Percentiles rank a stretch among this genome's conserved stretches.
phyloP scores from a whole-genome alignment of 108 stramenopile genomes.

The Pseudonitzschia multiseries region DNA sequence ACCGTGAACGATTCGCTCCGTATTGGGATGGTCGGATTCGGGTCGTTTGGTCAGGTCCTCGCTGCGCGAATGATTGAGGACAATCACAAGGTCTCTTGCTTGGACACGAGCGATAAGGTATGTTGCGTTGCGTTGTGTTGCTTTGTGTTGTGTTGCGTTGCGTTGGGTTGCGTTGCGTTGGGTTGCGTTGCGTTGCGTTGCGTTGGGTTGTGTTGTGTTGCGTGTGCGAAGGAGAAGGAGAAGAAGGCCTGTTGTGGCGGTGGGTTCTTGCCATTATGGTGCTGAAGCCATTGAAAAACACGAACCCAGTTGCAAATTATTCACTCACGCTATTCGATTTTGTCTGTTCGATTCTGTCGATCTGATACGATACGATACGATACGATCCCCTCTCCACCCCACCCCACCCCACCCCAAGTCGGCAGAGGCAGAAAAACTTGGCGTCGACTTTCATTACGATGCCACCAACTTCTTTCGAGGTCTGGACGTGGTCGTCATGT shows the following conservation, averaged over 20 bases:
- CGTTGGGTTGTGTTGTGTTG: neutral
- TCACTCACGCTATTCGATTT: no score
- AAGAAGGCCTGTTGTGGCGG: no score
- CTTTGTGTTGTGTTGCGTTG: no score
- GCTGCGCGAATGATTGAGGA: constrained; percentile 52
- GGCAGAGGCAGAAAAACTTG: constrained; percentile 66
- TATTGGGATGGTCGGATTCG: constrained; percentile 96
- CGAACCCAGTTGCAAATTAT: no score
- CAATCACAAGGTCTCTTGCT: constrained; percentile 66
- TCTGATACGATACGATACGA: no score
- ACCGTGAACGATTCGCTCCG: constrained; percentile 45
- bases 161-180: neutral
- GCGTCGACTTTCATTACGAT: constrained; percentile 74
- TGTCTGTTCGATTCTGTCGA: no score
- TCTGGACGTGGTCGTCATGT: constrained; percentile 76
- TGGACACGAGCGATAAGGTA: constrained; percentile 67
- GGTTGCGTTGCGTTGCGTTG: neutral
- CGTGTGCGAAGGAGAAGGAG: no score
- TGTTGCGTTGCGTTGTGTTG: neutral
- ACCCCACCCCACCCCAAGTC: constrained; percentile 31
- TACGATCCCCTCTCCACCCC: neutral
- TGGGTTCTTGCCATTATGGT: no score
- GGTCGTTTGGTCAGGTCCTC: constrained; percentile 90
- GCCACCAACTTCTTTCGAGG: constrained; percentile 58
- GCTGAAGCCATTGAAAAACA: no score